Percentiles rank a stretch among this genome's conserved stretches.
These are phyloP conservation scores for Fusarium nelsonii DNA, from an alignment of 2,329 filamentous ascomycete genomes.

Conservation along the genomic window DNA sequence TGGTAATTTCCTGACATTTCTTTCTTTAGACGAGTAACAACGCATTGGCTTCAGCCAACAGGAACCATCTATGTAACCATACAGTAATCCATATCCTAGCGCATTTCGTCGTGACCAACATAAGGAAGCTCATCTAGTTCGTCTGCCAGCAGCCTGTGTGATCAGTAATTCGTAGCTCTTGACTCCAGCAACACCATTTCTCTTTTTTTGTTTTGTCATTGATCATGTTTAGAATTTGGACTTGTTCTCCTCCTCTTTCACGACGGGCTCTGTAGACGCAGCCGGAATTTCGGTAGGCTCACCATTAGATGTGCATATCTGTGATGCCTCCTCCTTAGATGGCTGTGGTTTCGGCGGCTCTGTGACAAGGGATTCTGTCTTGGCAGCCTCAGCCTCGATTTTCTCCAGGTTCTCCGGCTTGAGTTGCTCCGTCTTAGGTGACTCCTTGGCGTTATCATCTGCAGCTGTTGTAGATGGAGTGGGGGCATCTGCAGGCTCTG, in stretches of 20 bases:
- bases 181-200: not conserved
- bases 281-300: not conserved
- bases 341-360: not conserved
- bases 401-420: conserved; percentile 11
- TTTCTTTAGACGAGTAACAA: conserved; percentile 7
- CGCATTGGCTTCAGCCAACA: conserved; percentile 6
- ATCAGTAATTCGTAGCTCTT: conserved; percentile 15
- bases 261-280: not conserved
- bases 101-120: conserved; percentile 33
- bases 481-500: conserved; percentile 1
- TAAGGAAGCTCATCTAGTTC: conserved; percentile 38
- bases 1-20: conserved; percentile 5
- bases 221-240: not conserved
- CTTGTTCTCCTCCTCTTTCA: conserved; percentile 16
- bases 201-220: not conserved
- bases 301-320: not conserved
- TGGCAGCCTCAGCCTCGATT: conserved; percentile 2
- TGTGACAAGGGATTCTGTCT: conserved; percentile 3
- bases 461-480: not conserved
- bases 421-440: conserved; percentile 6
- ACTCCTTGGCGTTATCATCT: not conserved
- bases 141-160: conserved; percentile 14
- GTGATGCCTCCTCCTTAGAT: conserved; percentile 1
- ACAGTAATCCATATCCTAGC: not conserved
- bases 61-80: conserved; percentile 17